A percentile compares a stretch with the other conserved stretches of the same genome.
Evolutionary conservation across 2,329 filamentous ascomycete species (phyloP).

Genomic region (Truncatella angustata): DNA sequence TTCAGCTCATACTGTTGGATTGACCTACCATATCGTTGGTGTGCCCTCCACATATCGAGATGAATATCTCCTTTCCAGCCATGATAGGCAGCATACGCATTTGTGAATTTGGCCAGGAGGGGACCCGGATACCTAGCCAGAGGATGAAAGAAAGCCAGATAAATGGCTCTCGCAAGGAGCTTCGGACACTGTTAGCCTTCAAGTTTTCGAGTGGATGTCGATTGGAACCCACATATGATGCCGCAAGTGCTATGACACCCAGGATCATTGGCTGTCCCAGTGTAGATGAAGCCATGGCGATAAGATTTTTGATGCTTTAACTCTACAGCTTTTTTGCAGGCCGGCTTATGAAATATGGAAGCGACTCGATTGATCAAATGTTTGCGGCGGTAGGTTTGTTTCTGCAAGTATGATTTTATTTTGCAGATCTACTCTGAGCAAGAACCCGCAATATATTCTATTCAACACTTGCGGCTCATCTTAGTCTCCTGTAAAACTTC

Average conservation of each 20-base stretch:
- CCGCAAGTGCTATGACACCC: background rate
- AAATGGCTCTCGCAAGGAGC: background rate
- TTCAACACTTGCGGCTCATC: too few relatives aligned
- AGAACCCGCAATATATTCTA: too few relatives aligned
- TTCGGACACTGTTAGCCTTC: background rate
- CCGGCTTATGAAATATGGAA: too few relatives aligned
- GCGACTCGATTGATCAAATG: too few relatives aligned
- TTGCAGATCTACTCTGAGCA: too few relatives aligned
- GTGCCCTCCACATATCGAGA: constrained; percentile 47
- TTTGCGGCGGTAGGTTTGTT: too few relatives aligned
- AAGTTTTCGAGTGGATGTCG: background rate
- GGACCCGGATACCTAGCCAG: constrained; percentile 11
- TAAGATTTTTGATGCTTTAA: too few relatives aligned
- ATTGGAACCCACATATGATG: background rate
- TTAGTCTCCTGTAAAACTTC: too few relatives aligned
- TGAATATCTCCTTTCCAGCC: constrained; percentile 52
- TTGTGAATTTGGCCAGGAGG: constrained; percentile 43
- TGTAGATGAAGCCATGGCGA: background rate
- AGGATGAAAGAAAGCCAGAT: constrained; percentile 10
- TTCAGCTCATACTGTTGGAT: constrained; percentile 15
- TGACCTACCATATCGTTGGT: constrained; percentile 42
- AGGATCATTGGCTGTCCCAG: background rate
- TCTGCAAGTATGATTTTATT: too few relatives aligned
- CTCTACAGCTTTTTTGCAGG: background rate
- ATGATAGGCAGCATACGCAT: constrained; percentile 44